These are phyloP conservation scores for Tranzscheliella williamsii DNA, from an alignment of 1,284 basidiomycete genomes.

Conservation along the genomic window DNA sequence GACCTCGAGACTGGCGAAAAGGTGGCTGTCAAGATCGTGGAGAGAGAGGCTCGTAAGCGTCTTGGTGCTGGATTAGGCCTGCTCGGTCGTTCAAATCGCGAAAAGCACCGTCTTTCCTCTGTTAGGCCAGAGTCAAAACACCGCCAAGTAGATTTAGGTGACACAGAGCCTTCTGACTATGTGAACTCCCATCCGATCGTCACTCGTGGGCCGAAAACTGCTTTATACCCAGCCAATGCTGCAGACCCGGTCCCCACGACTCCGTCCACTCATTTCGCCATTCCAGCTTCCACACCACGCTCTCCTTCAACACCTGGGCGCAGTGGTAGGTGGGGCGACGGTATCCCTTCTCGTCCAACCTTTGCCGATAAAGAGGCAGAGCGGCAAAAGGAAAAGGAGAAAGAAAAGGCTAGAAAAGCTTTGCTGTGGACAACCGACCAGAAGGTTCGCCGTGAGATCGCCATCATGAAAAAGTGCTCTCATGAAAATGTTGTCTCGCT, in stretches of 20 bases:
- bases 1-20: constrained; percentile 53
- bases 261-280: constrained; percentile 21
- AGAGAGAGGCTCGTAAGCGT: constrained; percentile 51
- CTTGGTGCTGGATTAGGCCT: constrained; percentile 39
- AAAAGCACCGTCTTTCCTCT: constrained; percentile 8
- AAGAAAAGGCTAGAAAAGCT: constrained; percentile 38
- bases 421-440: constrained; percentile 58
- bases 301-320: constrained; percentile 12
- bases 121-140: background rate
- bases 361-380: constrained; percentile 29
- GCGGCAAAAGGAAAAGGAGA: constrained; percentile 40
- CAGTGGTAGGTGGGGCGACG: constrained; percentile 15
- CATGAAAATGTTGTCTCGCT: constrained; percentile 90
- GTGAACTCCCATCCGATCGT: background rate
- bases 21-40: constrained; percentile 60
- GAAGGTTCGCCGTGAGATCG: constrained; percentile 70
- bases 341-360: constrained; percentile 4
- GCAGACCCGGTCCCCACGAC: no score
- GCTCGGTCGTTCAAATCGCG: constrained; percentile 13
- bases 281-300: constrained; percentile 17
- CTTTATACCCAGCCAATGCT: no score
- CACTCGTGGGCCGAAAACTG: no score
- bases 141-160: background rate
- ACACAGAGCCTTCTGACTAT: background rate
- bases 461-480: constrained; percentile 89